Percentiles rank a stretch among this genome's conserved stretches.
Conservation (phyloP, 805 yeast species). For the Debaryomyces tyrocola region DNA sequence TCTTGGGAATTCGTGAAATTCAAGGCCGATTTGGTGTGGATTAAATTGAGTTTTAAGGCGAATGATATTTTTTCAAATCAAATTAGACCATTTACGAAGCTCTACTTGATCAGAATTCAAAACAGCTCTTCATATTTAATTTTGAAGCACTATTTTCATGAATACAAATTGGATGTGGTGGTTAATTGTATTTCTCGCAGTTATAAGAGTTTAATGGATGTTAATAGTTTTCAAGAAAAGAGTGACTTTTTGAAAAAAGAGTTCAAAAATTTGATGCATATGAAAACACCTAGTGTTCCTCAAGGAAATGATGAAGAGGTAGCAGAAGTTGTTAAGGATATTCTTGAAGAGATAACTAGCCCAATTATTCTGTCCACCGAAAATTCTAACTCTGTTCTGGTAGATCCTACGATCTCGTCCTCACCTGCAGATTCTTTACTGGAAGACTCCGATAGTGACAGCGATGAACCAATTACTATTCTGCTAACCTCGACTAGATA, state of each 20-base stretch:
- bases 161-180: background rate
- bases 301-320: slow-evolving; percentile 8
- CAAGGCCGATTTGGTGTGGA: background rate
- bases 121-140: background rate
- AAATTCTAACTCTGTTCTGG: background rate
- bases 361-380: background rate
- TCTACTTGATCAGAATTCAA: background rate
- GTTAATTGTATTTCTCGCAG: background rate
- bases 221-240: slow-evolving; percentile 16
- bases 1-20: background rate
- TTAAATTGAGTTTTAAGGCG: background rate
- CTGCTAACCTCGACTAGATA: slow-evolving; percentile 25
- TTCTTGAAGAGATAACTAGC: slow-evolving; percentile 16
- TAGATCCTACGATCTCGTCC: background rate
- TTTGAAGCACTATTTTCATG: background rate
- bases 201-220: background rate
- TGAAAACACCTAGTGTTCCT: slow-evolving; percentile 7
- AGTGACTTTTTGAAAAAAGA: slow-evolving; percentile 24
- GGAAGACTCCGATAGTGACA: background rate
- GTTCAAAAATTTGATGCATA: slow-evolving; percentile 22
- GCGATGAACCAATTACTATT: slow-evolving; percentile 20
- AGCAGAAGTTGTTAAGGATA: slow-evolving; percentile 20
- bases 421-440: background rate
- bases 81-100: background rate
- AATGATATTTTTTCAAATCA: background rate